phyloP scores from a whole-genome alignment of 2,329 filamentous ascomycete species.

The Colletotrichum sp. region DNA sequence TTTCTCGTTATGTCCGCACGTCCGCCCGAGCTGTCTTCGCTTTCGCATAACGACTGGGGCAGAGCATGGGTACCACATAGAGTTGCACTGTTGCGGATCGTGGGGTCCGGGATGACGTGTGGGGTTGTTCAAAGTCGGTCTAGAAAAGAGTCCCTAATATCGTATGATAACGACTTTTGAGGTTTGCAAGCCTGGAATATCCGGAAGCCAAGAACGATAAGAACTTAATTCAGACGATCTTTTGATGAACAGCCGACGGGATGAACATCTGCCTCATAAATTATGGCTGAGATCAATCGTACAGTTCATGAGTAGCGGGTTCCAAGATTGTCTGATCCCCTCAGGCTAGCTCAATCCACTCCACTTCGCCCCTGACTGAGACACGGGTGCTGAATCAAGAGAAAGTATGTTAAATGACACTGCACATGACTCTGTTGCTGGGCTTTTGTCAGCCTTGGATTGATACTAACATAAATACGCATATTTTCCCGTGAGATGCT shows the following conservation, averaged over 20 bases:
- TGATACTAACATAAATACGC: neutral
- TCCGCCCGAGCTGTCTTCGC: neutral
- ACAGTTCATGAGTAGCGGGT: neutral
- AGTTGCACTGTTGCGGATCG: neutral
- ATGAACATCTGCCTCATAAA: neutral
- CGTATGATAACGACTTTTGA: neutral
- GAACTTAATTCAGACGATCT: neutral
- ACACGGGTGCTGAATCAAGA: neutral
- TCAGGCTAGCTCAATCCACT: neutral
- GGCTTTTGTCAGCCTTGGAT: neutral
- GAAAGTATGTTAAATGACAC: neutral
- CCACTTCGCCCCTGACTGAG: neutral
- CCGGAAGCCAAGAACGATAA: neutral
- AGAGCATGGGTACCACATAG: neutral
- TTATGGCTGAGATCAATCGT: rapidly evolving
- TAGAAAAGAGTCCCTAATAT: neutral
- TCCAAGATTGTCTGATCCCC: neutral
- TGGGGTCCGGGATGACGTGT: neutral
- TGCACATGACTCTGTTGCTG: neutral
- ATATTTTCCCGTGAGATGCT: neutral
- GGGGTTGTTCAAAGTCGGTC: neutral
- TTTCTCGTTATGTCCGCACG: neutral
- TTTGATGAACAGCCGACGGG: neutral
- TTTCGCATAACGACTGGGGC: neutral
- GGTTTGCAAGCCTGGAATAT: neutral